Base-by-base conservation (phyloP, 1,139 yeast species). In the Saccharomyces hybrid region DNA sequence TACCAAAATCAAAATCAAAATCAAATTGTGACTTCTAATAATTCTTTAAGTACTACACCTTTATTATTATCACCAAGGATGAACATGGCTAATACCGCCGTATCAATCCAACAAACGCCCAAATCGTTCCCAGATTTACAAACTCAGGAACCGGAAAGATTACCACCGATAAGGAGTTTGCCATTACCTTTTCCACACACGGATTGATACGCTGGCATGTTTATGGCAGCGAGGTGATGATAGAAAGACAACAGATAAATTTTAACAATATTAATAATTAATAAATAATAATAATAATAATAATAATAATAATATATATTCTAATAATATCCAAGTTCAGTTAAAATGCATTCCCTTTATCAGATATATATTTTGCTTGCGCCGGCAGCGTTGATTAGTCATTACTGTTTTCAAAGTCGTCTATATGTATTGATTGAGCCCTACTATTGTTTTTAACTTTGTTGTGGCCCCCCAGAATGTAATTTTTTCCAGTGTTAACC, bases 361-460 rank as follows among this genome's bases (percentile, higher is more conserved):
- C 4, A 9, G 9, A 38, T 16, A 38, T 11, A 8, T 16, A 38
- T 16, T 38, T 16, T 38, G 42, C 20, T 8, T 14, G 23, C 23
- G 23, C 23, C 23, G 4, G 23, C 11, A 5, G 42, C 6, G 42
- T 8, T 4, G 23, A 16, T 16, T 38, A 38, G 5, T 38, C 23
- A 4, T 38, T 50, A 30, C 20, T 47, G 14, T 52, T 55, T 56
- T 65, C 63, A 51, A 66, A 69, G 41, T 67, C 62, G 56, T 70
- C 73, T 8, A 69, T 68, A 54, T 69, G 72, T 47, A 68, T 63
- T 9, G 71, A 65, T 54, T 68, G 71, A 4, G 70, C 67, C 54
- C 72, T 67, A 38, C 67, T 66, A 49, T 63, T 67, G 52, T 66
- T 68, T 28, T 60, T 60, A 9, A 62, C 58, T 34, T 66, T 54